Conservation (phyloP, 768 basidiomycete species). For the Boletus rufocinnamomeus region DNA sequence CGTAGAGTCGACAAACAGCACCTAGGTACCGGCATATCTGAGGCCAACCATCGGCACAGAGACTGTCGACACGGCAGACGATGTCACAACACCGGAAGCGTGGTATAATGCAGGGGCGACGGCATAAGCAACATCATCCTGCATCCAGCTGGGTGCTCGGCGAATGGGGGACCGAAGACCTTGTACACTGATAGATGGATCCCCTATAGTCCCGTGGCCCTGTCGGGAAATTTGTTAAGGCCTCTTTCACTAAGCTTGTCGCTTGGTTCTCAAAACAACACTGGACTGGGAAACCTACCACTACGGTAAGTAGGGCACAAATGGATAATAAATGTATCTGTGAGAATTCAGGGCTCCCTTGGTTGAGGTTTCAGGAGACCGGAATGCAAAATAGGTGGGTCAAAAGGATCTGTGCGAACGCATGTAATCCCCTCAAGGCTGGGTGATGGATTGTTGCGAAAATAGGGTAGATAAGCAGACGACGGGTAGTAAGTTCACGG, state of each 20-base stretch:
- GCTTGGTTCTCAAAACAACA: background rate
- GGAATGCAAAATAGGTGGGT: background rate
- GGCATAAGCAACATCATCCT: background rate
- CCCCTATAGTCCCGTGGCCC: background rate
- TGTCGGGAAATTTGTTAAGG: background rate
- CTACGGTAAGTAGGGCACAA: background rate
- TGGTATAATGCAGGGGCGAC: background rate
- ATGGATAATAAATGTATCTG: background rate
- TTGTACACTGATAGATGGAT: background rate
- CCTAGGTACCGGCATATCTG: background rate
- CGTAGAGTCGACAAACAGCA: background rate
- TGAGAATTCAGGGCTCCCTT: background rate
- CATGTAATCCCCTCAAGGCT: background rate
- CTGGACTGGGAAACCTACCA: background rate
- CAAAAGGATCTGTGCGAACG: background rate
- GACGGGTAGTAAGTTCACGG: background rate
- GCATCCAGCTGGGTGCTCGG: background rate
- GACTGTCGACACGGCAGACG: background rate
- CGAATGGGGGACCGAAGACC: background rate
- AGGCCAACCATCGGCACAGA: background rate
- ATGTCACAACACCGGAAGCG: background rate
- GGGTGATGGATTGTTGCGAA: background rate
- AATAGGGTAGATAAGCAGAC: background rate
- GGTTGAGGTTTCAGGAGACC: background rate
- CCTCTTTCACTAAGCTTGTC: background rate